phyloP scores from a whole-genome alignment of 2,329 filamentous ascomycete species.

The Aspergillus aculeatinus region DNA sequence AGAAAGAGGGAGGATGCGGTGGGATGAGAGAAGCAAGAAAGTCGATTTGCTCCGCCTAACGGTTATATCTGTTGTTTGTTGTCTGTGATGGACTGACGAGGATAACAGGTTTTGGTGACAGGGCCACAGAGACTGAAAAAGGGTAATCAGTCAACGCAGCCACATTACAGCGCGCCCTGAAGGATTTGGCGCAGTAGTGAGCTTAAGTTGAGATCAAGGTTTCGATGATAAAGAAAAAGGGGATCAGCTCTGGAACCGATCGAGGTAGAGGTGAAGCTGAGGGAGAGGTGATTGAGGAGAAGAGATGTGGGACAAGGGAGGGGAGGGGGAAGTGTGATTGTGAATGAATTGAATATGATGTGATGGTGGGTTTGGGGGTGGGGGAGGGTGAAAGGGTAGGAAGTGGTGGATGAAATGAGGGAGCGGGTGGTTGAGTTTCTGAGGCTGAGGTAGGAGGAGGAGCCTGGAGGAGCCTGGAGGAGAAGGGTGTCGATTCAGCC shows the following conservation, averaged over 20 bases:
- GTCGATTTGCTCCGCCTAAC: not conserved
- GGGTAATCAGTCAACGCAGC: conserved; percentile 21
- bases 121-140: conserved; percentile 15
- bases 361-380: no score
- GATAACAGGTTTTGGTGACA: conserved; percentile 1
- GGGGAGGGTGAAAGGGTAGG: not conserved
- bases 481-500: conserved; percentile 8
- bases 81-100: not conserved
- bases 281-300: not conserved
- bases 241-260: not conserved
- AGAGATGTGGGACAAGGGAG: no score
- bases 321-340: not conserved
- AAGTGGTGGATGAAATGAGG: conserved; percentile 2
- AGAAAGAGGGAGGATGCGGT: not conserved
- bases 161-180: conserved; percentile 25
- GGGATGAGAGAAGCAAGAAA: not conserved
- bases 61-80: not conserved
- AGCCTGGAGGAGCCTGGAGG: not conserved
- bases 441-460: conserved; percentile 4
- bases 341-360: not conserved
- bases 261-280: not conserved
- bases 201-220: not conserved
- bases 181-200: conserved; percentile 16
- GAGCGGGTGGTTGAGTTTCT: conserved; percentile 8
- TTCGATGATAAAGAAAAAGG: not conserved